phyloP scores from a whole-genome alignment of 352 stramenopile genomes.

The Pythium sukuiense region DNA sequence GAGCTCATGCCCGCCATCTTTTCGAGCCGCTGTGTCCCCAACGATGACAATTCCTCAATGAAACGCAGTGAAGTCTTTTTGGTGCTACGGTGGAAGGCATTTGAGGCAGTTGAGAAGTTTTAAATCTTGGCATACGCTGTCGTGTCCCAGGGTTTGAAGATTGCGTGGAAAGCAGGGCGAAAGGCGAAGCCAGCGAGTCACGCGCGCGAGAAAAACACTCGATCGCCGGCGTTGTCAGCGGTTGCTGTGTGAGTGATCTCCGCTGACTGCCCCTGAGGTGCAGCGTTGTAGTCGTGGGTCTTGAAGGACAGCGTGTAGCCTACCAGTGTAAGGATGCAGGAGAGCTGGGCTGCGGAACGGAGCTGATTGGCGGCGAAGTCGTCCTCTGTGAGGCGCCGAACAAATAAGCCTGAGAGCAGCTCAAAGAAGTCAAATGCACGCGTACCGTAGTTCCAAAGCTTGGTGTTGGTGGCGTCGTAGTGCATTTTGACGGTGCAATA shows the following conservation, averaged over 20 bases:
- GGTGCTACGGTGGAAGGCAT: background rate
- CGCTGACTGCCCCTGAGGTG: background rate
- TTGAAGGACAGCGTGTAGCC: slow-evolving; percentile 54
- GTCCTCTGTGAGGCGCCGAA: background rate
- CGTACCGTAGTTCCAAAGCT: background rate
- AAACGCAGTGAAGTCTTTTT: background rate
- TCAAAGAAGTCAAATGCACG: no score
- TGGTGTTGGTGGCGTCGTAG: background rate
- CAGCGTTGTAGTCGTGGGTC: slow-evolving; percentile 30
- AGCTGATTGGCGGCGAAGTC: slow-evolving; percentile 36
- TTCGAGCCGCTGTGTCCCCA: background rate
- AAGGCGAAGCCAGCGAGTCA: background rate
- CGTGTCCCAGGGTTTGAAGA: background rate
- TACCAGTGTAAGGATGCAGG: slow-evolving; percentile 56
- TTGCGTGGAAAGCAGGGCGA: background rate
- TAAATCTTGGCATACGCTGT: background rate
- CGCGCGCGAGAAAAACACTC: background rate
- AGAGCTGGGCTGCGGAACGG: slow-evolving; percentile 39
- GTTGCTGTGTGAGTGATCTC: background rate
- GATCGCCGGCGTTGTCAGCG: background rate
- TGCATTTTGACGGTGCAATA: background rate
- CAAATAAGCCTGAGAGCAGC: no score
- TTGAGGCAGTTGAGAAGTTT: background rate
- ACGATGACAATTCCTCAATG: background rate
- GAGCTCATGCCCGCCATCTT: background rate